Evolutionary conservation across 352 stramenopile species (phyloP), one percentile per base, ranked within the genome.

Genomic region (Phytophthora quininea): DNA sequence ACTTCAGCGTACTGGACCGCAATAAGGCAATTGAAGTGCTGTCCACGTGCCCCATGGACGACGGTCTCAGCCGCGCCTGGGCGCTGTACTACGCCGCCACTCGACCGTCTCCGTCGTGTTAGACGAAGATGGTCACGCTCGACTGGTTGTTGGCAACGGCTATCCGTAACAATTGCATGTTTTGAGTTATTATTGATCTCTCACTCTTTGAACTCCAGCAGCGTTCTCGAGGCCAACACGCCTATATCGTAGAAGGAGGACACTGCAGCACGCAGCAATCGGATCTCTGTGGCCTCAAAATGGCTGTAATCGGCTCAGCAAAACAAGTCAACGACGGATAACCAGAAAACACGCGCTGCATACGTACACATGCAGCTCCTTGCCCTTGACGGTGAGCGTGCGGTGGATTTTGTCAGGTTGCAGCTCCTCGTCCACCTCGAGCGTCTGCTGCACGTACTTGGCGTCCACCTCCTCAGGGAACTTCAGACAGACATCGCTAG

Each of bases 191-290:
- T 5, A 14, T 62, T 12, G 30, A 7, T 9, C 30, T 6, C 30
- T 71, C 79, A 89, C 80, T 92, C 82, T 60, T 95, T 93, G 61
- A 96, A 96, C 69, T 96, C 88, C 43, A 96, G 76, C 54, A 95
- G 75, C 54, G 86, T 93, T 27, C 86, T 84, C 24, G 84, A 68
- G 14, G 88, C 72, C 49, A 96, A 71, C 40, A 93, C 67, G 30
- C 79, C 77, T 86, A 96, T 96, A 54, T 96, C 88, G 64, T 95
- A 96, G 63, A 93, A 96, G 8, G 88, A 96, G 30, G 86, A 92
- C 45, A 94, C 88, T 4, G 88, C 88, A 19, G 88, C 88, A 53
- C 88, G 88, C 61, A 96, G 72, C 59, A 96, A 69, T 53, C 88
- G 86, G 56, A 93, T 88, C 67, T 96, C 88, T 49, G 83, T 93